A percentile compares a stretch with the other conserved stretches of the same genome.
Conservation (phyloP, 148 eudicot genomes). For the Linanthus parryae region DNA sequence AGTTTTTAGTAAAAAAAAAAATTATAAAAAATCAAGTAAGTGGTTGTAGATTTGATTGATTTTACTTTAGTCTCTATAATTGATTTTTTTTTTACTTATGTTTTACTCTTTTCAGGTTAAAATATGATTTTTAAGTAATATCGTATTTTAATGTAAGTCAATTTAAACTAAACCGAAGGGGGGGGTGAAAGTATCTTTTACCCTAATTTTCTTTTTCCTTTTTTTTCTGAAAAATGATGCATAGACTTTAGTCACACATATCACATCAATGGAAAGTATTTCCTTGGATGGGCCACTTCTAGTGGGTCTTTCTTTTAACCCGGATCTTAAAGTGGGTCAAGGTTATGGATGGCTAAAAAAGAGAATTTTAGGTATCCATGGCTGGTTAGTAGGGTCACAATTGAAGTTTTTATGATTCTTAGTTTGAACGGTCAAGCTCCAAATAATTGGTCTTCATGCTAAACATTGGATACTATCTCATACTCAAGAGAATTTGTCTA, state of each 20-base stretch:
- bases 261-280: constrained; percentile 40
- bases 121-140: too few relatives aligned
- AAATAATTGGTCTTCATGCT: constrained; percentile 25
- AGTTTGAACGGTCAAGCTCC: constrained; percentile 35
- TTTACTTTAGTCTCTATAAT: too few relatives aligned
- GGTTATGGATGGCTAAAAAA: constrained; percentile 4
- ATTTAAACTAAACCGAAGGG: too few relatives aligned
- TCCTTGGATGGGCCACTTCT: constrained; percentile 13
- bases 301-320: constrained; percentile 10
- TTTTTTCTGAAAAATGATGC: too few relatives aligned
- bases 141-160: too few relatives aligned
- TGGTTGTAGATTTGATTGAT: too few relatives aligned
- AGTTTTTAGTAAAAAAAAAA: too few relatives aligned
- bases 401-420: constrained; percentile 17
- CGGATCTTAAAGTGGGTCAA: constrained; percentile 11
- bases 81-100: too few relatives aligned
- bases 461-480: constrained; percentile 26
- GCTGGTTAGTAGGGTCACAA: constrained; percentile 8
- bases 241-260: constrained; percentile 16
- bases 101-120: too few relatives aligned
- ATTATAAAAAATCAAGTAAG: too few relatives aligned
- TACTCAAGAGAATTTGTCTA: neutral
- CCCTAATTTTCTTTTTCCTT: too few relatives aligned
- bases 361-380: neutral
- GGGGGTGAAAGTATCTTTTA: too few relatives aligned